A percentile compares a stretch with the other conserved stretches of the same genome.
Evolutionary conservation across 805 yeast species (phyloP).

Genomic region (Clavispora santaluciae): DNA sequence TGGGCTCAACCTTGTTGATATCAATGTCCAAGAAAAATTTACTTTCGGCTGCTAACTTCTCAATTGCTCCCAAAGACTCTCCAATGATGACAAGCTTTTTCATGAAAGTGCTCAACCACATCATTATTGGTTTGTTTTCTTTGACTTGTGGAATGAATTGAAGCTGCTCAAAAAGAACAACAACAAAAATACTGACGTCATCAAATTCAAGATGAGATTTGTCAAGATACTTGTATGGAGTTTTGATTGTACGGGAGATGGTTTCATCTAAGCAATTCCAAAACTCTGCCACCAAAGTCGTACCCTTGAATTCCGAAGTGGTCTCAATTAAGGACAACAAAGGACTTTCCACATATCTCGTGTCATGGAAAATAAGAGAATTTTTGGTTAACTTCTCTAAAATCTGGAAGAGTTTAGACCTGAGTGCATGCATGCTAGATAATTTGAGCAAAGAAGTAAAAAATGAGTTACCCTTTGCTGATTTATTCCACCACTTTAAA

Average conservation of each 20-base stretch:
- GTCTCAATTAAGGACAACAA: slow-evolving; percentile 51
- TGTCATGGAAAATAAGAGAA: slow-evolving; percentile 10
- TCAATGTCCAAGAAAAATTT: slow-evolving; percentile 2
- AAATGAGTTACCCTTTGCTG: slow-evolving; percentile 44
- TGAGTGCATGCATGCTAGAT: slow-evolving; percentile 9
- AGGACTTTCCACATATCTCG: slow-evolving; percentile 49
- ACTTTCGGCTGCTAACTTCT: slow-evolving; percentile 10
- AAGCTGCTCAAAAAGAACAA: slow-evolving; percentile 60
- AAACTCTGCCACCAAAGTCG: slow-evolving; percentile 24
- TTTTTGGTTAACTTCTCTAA: slow-evolving; percentile 11
- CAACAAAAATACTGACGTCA: slow-evolving; percentile 32
- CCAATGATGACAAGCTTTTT: slow-evolving; percentile 52
- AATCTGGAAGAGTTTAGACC: slow-evolving; percentile 7
- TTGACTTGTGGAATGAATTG: slow-evolving; percentile 40
- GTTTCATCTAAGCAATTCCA: slow-evolving; percentile 74
- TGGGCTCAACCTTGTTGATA: slow-evolving; percentile 1
- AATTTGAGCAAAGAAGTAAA: slow-evolving; percentile 64
- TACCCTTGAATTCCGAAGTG: slow-evolving; percentile 7
- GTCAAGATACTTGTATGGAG: slow-evolving; percentile 87
- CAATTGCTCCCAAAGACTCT: slow-evolving; percentile 42
- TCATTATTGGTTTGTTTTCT: slow-evolving; percentile 14
- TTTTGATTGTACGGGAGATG: slow-evolving; percentile 58
- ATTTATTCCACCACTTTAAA: slow-evolving; percentile 75
- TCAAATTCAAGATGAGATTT: slow-evolving; percentile 24
- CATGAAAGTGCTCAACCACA: slow-evolving; percentile 50